phyloP scores from a whole-genome alignment of 805 yeast genomes.

The Tetrapisispora namnaoensis region DNA sequence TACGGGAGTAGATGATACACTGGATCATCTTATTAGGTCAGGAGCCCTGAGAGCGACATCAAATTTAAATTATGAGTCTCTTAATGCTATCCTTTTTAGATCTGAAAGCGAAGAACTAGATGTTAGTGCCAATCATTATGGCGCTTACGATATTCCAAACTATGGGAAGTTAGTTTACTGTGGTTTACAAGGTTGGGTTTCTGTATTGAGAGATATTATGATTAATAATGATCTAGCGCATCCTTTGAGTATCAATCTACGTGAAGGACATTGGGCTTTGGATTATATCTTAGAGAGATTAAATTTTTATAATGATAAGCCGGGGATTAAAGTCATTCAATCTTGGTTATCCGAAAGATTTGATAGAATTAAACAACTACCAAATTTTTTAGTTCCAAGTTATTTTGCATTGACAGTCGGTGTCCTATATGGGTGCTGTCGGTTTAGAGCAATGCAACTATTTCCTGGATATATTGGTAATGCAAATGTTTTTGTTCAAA shows the following conservation, averaged over 20 bases:
- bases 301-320: conserved; percentile 38
- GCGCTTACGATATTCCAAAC: conserved; percentile 66
- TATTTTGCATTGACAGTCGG: conserved; percentile 80
- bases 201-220: conserved; percentile 54
- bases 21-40: conserved; percentile 57
- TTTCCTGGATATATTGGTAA: conserved; percentile 45
- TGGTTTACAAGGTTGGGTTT: conserved; percentile 89
- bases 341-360: conserved; percentile 64
- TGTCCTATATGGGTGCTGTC: conserved; percentile 71
- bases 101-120: conserved; percentile 87
- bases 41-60: conserved; percentile 72
- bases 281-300: conserved; percentile 63
- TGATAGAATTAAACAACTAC: conserved; percentile 52
- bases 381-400: conserved; percentile 76
- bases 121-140: conserved; percentile 57
- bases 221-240: conserved; percentile 70
- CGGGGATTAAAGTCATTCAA: conserved; percentile 45
- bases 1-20: conserved; percentile 50
- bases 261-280: conserved; percentile 84
- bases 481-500: conserved; percentile 67
- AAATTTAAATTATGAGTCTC: conserved; percentile 51
- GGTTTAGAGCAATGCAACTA: conserved; percentile 52
- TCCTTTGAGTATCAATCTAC: conserved; percentile 68
- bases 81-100: conserved; percentile 65
- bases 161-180: conserved; percentile 72